A percentile compares a stretch with the other conserved stretches of the same genome.
Conservation (phyloP, 495 filamentous ascomycete genomes). For the Filosporella fistucella region DNA sequence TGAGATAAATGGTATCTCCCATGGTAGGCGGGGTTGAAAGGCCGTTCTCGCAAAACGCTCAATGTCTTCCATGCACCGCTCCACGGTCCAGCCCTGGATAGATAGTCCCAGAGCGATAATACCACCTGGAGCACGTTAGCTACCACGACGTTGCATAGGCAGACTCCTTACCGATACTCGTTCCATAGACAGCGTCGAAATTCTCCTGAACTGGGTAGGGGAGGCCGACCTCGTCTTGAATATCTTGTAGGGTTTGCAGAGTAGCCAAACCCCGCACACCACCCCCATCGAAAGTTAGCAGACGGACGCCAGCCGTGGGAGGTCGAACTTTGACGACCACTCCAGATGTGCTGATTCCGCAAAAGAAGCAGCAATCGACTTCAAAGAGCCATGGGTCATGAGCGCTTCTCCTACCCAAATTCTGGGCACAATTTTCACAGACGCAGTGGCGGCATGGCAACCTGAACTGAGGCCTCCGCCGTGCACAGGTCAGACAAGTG, state of each 20-base stretch:
- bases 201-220: slow-evolving; percentile 16
- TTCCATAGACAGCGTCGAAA: slow-evolving; percentile 16
- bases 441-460: slow-evolving; percentile 12
- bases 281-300: slow-evolving; percentile 15
- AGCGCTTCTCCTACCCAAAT: no score
- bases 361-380: slow-evolving; percentile 11
- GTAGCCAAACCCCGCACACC: slow-evolving; percentile 11
- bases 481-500: slow-evolving; percentile 13
- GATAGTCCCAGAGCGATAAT: slow-evolving; percentile 13
- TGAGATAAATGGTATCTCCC: slow-evolving; percentile 1
- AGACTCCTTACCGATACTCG: slow-evolving; percentile 15
- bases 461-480: slow-evolving; percentile 9
- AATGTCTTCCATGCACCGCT: slow-evolving; percentile 12
- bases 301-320: slow-evolving; percentile 8
- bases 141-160: background rate
- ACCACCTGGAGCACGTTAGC: slow-evolving; percentile 13
- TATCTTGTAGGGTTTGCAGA: slow-evolving; percentile 6
- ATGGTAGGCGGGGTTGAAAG: slow-evolving; percentile 5
- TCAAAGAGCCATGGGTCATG: slow-evolving; percentile 8
- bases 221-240: slow-evolving; percentile 7
- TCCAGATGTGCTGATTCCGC: background rate
- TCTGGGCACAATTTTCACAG: slow-evolving; percentile 9
- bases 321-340: slow-evolving; percentile 6
- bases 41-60: slow-evolving; percentile 9
- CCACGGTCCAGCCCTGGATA: slow-evolving; percentile 14